A percentile compares a stretch with the other conserved stretches of the same genome.
Conservation (phyloP, 2,329 filamentous ascomycete genomes). For the Penicillium polonicum region DNA sequence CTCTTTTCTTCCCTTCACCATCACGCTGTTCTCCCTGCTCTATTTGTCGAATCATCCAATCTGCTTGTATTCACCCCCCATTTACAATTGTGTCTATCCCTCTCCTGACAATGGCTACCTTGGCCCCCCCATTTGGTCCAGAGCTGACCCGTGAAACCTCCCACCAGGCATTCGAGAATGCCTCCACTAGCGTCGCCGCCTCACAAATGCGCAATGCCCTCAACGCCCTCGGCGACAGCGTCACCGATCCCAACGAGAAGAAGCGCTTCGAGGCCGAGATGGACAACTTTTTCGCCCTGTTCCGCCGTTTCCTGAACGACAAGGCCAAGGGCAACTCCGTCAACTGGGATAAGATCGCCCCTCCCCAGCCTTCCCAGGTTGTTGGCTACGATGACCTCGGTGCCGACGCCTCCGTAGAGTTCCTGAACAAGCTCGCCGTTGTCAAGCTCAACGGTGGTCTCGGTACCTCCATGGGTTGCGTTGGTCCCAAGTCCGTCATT, state of each 20-base stretch:
- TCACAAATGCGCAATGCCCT: constrained; percentile 99
- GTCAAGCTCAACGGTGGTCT: constrained; percentile 99
- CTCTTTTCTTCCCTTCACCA: not conserved
- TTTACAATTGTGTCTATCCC: not conserved
- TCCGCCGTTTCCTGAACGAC: constrained; percentile 97
- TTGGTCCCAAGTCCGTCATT: constrained; percentile 98
- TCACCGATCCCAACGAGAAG: constrained; percentile 71
- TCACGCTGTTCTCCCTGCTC: not conserved
- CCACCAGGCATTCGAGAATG: constrained; percentile 93
- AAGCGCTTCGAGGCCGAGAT: constrained; percentile 96
- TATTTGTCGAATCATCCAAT: not conserved
- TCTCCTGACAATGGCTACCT: constrained; percentile 1
- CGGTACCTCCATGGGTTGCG: constrained; percentile 98
- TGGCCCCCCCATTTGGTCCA: not conserved
- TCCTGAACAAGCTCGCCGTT: constrained; percentile 95
- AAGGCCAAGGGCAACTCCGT: constrained; percentile 96
- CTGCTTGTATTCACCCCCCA: not conserved
- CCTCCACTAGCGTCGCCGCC: constrained; percentile 94
- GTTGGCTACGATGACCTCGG: constrained; percentile 89
- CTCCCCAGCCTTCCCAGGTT: constrained; percentile 89
- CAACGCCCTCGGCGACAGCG: constrained; percentile 86
- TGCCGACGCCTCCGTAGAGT: constrained; percentile 86
- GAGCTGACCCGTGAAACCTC: constrained; percentile 11
- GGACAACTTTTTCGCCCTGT: constrained; percentile 99
- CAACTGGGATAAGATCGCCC: constrained; percentile 96